Conservation (phyloP, 331 rosid species). For the Malus hybrid region DNA sequence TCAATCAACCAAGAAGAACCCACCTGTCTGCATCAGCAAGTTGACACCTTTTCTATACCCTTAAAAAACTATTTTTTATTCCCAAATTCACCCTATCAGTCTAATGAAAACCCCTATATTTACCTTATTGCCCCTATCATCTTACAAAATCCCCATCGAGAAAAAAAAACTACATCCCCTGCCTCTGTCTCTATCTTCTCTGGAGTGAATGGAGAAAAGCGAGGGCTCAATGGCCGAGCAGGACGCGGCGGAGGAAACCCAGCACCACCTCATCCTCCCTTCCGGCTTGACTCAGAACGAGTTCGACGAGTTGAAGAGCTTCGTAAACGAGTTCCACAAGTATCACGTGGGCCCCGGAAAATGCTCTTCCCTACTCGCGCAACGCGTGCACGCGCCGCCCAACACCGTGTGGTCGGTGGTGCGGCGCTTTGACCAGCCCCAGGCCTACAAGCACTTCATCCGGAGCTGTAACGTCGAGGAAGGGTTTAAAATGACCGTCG, state of each 20-base stretch:
- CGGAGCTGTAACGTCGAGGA: slow-evolving; percentile 61
- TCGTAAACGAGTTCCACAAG: slow-evolving; percentile 55
- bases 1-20: slow-evolving; percentile 2
- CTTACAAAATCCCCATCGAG: slow-evolving; percentile 26
- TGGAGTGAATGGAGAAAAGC: slow-evolving; percentile 44
- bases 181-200: neutral
- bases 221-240: slow-evolving; percentile 38
- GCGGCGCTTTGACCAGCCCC: slow-evolving; percentile 79
- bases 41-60: slow-evolving; percentile 14
- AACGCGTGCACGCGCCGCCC: slow-evolving; percentile 63
- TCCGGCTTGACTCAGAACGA: slow-evolving; percentile 44
- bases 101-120: neutral
- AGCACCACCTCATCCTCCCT: slow-evolving; percentile 39
- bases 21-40: slow-evolving; percentile 14
- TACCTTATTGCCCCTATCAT: slow-evolving; percentile 32
- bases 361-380: slow-evolving; percentile 83
- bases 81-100: neutral
- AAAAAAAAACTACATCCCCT: neutral
- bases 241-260: slow-evolving; percentile 17
- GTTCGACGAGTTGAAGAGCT: slow-evolving; percentile 39
- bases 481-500: slow-evolving; percentile 43
- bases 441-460: slow-evolving; percentile 92
- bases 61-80: neutral
- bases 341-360: slow-evolving; percentile 45
- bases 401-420: slow-evolving; percentile 68